Evolutionary conservation across 2,329 filamentous ascomycete genomes (phyloP), one percentile per base, ranked within the genome.

Genomic region (Sporothrix brasiliensis): DNA sequence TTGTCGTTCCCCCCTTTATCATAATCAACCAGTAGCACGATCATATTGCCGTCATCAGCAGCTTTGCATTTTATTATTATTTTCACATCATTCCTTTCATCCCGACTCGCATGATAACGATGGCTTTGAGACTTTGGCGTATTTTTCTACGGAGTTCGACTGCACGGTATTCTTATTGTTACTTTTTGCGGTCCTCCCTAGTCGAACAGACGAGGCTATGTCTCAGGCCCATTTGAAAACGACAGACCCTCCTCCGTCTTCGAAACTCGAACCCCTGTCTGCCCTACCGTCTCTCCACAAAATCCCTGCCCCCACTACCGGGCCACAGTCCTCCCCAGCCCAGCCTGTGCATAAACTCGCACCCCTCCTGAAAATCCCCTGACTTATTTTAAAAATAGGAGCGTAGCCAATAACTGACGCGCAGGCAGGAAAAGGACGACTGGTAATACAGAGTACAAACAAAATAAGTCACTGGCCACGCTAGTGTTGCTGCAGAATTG

Each of bases 351-450:
- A 66, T 66, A 10, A 66, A 65, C 41, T 6, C 16, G 21, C 11
- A 63, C n/a, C 61, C 44, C 63, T 39, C 63, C 63, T 66, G 63
- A 66, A 39, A 30, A 21, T 52, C 47, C 27, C 63, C 63, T 66
- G 63, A 16, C 47, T 66, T 66, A 66, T 39, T 52, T 66, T 66
- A 66, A 66, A 66, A 39, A 52, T 34, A 50, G 19, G 63, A 34
- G 63, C 63, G 47, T 11, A 52, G 47, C 47, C 47, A 52, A 39
- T 66, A 4, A 39, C 10, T 50, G 16, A 16, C 10, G 39, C 10
- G 13, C 7, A 50, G 44, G 41, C 41, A 4, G 41, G 41, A 34
- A 9, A 34, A 34, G 34, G 34, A 34, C 34, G 34, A 34, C 27
- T 30, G 27, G 27, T 30, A 34, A 34, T 34, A 34, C 34, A 5